These are phyloP conservation scores for Dactylellina drechsleri DNA, from an alignment of 2,329 filamentous ascomycete genomes.

Conservation along the genomic window DNA sequence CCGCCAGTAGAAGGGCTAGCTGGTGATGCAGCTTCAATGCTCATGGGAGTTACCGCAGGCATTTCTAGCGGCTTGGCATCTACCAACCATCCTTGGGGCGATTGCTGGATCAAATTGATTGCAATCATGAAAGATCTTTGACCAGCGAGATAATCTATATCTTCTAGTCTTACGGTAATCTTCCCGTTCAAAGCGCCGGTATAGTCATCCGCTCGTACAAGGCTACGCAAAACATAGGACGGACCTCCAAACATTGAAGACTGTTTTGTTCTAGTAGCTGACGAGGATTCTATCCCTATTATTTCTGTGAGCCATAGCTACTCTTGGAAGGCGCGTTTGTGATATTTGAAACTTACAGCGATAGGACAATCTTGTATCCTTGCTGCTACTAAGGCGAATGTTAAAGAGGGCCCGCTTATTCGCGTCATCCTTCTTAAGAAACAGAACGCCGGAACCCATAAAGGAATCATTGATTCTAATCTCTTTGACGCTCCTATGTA, in stretches of 20 bases:
- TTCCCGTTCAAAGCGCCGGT: conserved; percentile 25
- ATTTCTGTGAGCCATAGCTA: neutral
- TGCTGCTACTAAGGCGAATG: conserved; percentile 37
- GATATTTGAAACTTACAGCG: conserved; percentile 33
- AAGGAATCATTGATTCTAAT: conserved; percentile 46
- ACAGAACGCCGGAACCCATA: conserved; percentile 39
- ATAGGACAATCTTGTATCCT: conserved; percentile 43
- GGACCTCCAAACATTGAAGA: conserved; percentile 46
- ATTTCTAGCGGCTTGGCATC: conserved; percentile 25
- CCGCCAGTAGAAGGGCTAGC: conserved; percentile 3
- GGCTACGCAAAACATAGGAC: conserved; percentile 43
- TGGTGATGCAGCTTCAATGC: conserved; percentile 31
- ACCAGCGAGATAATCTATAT: conserved; percentile 49
- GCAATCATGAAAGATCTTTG: conserved; percentile 53
- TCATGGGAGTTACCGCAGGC: neutral
- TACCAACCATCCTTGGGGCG: conserved; percentile 41
- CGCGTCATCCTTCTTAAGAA: conserved; percentile 36
- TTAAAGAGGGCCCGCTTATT: conserved; percentile 44
- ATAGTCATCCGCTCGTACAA: conserved; percentile 52
- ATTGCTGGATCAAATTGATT: conserved; percentile 51
- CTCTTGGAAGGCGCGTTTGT: neutral
- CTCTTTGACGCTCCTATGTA: conserved; percentile 30
- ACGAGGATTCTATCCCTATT: conserved; percentile 49
- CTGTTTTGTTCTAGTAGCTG: conserved; percentile 47
- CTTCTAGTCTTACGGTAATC: conserved; percentile 34